phyloP scores from a whole-genome alignment of 345 rosid genomes.

The Murraya koenigii region DNA sequence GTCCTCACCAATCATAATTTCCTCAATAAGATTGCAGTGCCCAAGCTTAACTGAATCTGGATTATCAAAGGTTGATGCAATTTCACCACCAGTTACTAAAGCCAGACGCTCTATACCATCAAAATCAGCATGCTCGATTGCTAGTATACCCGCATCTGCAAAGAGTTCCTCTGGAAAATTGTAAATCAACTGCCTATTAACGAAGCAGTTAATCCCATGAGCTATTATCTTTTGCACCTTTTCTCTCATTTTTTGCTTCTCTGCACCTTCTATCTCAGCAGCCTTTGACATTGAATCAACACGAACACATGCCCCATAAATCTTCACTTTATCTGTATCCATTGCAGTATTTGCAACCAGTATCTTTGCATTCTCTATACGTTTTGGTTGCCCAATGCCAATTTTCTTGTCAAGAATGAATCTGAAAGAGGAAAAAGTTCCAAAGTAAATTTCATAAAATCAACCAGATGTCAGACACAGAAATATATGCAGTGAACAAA shows the following conservation, averaged over 20 bases:
- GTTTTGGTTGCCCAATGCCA: conserved; percentile 95
- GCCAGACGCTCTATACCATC: conserved; percentile 97
- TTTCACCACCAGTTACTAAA: conserved; percentile 95
- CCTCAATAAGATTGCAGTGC: conserved; percentile 91
- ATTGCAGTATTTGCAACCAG: conserved; percentile 98
- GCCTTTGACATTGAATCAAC: conserved; percentile 98
- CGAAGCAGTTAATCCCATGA: conserved; percentile 95
- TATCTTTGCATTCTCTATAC: conserved; percentile 91
- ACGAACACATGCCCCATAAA: conserved; percentile 98
- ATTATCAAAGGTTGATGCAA: conserved; percentile 96
- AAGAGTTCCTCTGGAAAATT: conserved; percentile 98
- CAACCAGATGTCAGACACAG: not conserved
- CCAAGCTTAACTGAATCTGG: conserved; percentile 98
- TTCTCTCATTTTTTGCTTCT: conserved; percentile 96
- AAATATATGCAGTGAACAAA: not conserved
- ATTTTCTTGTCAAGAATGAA: conserved; percentile 99
- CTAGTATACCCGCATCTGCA: conserved; percentile 96
- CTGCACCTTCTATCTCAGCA: conserved; percentile 98
- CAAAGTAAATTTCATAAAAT: conserved; percentile 4
- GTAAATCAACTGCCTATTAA: conserved; percentile 97
- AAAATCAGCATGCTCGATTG: conserved; percentile 99
- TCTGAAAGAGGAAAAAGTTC: conserved; percentile 35
- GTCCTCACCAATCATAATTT: conserved; percentile 99
- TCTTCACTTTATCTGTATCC: conserved; percentile 99
- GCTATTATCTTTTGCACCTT: conserved; percentile 91